Evolutionary conservation across 1,284 basidiomycete species (phyloP), one percentile per base, ranked within the genome.

Genomic region (Rhodotorula sp.): DNA sequence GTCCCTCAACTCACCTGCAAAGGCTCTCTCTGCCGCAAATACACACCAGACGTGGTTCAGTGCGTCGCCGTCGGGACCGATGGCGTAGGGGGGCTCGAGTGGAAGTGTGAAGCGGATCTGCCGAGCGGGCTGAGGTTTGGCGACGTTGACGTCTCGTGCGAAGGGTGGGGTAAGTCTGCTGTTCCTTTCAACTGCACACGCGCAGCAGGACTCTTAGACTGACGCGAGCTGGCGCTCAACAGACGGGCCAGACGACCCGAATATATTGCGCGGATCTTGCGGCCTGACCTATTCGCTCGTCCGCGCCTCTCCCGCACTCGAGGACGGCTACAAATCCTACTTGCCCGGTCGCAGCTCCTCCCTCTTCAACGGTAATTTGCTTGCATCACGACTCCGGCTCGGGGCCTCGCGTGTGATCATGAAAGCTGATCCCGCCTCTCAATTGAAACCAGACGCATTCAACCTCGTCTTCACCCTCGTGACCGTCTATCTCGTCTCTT

Each of bases 21-120:
- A n/a, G 93, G 93, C 37, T 86, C 86, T 72, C 84, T 89, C 49
- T 96, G 94, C 80, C 83, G 82, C 48, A 78, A 86, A 24, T 95
- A 87, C 80, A 85, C 87, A 70, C 93, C 93, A 1, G 89, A 93
- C 69, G 90, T 88, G n/a, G 88, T 96, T 42, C 87, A 91, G 73
- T 97, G 93, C 80, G 83, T 83, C 59, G 91, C 89, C 73, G 83
- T 89, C 60, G 92, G 93, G 51, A 89, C 90, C 14, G 82, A 82
- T 70, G 91, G 89, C 3, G 82, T 85, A 2, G 87, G 89, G 18
- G 86, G 69, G 4, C 26, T 92, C 7, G 91, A 94, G 77, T 95
- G 92, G 92, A 90, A 90, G 88, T 97, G 94, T 80, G 88, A 92
- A 79, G 91, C 93, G 12, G 93, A 97, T 79, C 83, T 97, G 15